Evolutionary conservation across 768 basidiomycete species (phyloP).

Genomic region (Pleurotus salmoneostramineus): DNA sequence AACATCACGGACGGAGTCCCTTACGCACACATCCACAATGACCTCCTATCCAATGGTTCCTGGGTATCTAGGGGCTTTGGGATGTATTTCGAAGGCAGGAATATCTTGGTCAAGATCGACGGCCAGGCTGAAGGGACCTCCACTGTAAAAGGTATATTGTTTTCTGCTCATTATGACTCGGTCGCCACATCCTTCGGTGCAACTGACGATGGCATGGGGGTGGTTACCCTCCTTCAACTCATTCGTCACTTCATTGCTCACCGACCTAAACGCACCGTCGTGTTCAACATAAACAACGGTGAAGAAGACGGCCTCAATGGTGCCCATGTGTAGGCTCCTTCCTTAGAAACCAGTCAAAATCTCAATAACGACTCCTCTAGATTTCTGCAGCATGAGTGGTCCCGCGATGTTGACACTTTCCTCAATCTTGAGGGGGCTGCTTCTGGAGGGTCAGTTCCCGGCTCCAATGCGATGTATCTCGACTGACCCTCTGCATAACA

Average conservation of each 20-base stretch:
- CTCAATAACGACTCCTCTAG: conserved; percentile 23
- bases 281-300: conserved; percentile 86
- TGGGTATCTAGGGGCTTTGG: conserved; percentile 23
- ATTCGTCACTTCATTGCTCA: conserved; percentile 49
- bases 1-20: conserved; percentile 37
- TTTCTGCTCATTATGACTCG: conserved; percentile 83
- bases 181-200: conserved; percentile 73
- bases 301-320: conserved; percentile 79
- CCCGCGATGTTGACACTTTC: conserved; percentile 59
- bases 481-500: conserved; percentile 19
- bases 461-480: neutral
- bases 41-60: conserved; percentile 42
- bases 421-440: conserved; percentile 83
- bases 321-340: conserved; percentile 50
- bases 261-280: conserved; percentile 52
- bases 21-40: conserved; percentile 49
- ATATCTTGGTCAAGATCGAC: conserved; percentile 42
- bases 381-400: conserved; percentile 75
- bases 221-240: conserved; percentile 63
- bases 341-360: neutral
- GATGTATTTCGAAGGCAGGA: conserved; percentile 50
- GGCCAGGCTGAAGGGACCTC: conserved; percentile 28
- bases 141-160: conserved; percentile 48
- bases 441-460: conserved; percentile 60
- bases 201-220: conserved; percentile 77